phyloP scores from a whole-genome alignment of 139 green algal genomes.

The Picochlorum sp. region DNA sequence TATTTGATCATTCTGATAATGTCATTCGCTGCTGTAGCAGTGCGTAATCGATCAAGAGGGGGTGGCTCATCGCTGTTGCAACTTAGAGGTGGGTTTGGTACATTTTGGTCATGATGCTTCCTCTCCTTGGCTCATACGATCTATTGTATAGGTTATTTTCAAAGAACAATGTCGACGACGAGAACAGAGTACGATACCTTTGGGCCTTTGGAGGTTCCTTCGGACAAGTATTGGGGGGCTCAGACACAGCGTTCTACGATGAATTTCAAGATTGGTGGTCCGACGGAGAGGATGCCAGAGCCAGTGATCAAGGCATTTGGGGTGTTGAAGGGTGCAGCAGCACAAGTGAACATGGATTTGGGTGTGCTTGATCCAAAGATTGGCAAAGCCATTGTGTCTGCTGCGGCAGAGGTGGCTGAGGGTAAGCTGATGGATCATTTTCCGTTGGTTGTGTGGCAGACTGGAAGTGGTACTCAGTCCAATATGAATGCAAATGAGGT shows the following conservation, averaged over 20 bases:
- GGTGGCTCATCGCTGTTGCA: no score
- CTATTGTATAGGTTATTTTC: neutral
- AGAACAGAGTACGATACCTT: conserved; percentile 76
- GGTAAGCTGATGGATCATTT: conserved; percentile 87
- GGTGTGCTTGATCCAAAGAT: conserved; percentile 52
- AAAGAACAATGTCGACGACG: conserved; percentile 28
- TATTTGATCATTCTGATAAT: no score
- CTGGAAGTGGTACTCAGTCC: conserved; percentile 84
- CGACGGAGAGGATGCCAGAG: conserved; percentile 83
- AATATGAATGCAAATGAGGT: conserved; percentile 99
- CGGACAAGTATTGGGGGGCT: conserved; percentile 92
- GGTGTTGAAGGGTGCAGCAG: conserved; percentile 78
- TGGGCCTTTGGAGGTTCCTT: conserved; percentile 74
- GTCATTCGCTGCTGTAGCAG: no score
- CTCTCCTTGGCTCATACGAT: no score
- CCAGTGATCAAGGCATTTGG: conserved; percentile 84
- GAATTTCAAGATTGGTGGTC: conserved; percentile 97
- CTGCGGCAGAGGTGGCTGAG: conserved; percentile 66
- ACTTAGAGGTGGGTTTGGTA: no score
- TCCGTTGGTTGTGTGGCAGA: conserved; percentile 91
- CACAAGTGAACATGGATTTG: conserved; percentile 67
- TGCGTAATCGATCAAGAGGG: no score
- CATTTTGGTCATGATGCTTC: no score
- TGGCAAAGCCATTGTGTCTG: conserved; percentile 59
- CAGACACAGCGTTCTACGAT: conserved; percentile 90